These are phyloP conservation scores for Anthracocystis setariae DNA, from an alignment of 1,284 basidiomycete species.

Conservation along the genomic window DNA sequence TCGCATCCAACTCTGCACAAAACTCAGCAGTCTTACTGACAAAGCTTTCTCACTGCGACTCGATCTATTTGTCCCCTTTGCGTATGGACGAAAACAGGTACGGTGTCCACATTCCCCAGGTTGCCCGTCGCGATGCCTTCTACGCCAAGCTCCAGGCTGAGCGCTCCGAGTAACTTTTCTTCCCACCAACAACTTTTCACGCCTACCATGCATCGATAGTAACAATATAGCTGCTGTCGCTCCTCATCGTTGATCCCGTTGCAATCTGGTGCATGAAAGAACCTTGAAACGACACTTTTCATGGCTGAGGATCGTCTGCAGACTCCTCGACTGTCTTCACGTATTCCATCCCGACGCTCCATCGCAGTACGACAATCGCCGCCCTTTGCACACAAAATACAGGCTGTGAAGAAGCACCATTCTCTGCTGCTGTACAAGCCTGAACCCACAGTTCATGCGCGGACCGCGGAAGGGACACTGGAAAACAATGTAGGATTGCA, in stretches of 20 bases:
- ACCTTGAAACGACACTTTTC: not conserved
- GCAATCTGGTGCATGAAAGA: not conserved
- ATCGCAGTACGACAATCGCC: too few species aligned
- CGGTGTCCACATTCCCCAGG: conserved; percentile 62
- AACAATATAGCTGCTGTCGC: not conserved
- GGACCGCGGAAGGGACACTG: too few species aligned
- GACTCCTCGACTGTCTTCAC: not conserved
- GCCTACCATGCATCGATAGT: not conserved
- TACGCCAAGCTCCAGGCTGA: conserved; percentile 63
- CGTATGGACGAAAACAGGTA: conserved; percentile 56
- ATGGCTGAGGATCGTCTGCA: not conserved
- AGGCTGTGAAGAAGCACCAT: too few species aligned
- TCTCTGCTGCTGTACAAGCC: too few species aligned
- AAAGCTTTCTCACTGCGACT: not conserved
- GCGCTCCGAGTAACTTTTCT: conserved; percentile 45
- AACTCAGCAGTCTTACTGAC: not conserved
- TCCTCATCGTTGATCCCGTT: too few species aligned
- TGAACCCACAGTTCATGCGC: too few species aligned
- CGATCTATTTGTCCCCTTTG: not conserved
- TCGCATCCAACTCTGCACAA: not conserved
- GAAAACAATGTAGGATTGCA: too few species aligned
- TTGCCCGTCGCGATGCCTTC: conserved; percentile 59
- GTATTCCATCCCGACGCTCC: not conserved
- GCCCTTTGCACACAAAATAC: too few species aligned
- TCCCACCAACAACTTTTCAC: not conserved